Base-by-base conservation (phyloP, 768 basidiomycete species). In the Clathrus columnatus region DNA sequence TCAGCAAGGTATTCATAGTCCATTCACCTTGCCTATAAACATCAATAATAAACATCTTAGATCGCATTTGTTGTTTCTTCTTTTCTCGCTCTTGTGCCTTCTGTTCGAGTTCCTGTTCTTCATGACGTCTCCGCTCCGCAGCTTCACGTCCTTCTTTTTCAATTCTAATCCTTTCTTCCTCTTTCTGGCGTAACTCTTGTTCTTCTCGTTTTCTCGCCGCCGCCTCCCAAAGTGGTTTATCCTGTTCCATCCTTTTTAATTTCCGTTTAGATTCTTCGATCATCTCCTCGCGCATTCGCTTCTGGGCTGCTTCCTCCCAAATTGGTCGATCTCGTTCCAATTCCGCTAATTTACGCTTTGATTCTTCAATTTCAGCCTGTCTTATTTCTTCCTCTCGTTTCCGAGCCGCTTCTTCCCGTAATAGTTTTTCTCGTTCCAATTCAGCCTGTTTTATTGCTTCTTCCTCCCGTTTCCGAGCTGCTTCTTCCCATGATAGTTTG, bases 271-370 rank as follows among this genome's bases (percentile, higher is more conserved):
- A n/a, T n/a, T n/a, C n/a, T n/a, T n/a, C n/a, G n/a, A n/a, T n/a
- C n/a, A n/a, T n/a, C n/a, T n/a, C n/a, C n/a, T n/a, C n/a, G n/a
- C n/a, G n/a, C n/a, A n/a, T n/a, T n/a, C n/a, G n/a, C n/a, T n/a
- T 70, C 49, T 68, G 74, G 8, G 78, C 78, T 30, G 72, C 71
- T 59, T 72, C 74, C 61, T 84, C 81, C 81, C 81, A 84, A 8
- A 83, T 57, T 0, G 83, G 83, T 18, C 74, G 64, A 66, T 85
- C 83, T 45, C 69, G 72, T 61, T 86, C 83, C 2, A 87, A 76
- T 60, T 87, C 82, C 4, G 78, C 81, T 36, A 85, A 71, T 62
- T 85, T 87, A 42, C 79, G 75, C 43, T 80, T 77, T 4, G 85
- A 84, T 63, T 84, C 81, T 18, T 75, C 80, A 57, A 87, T 79